Evolutionary conservation across 306 rosid genomes (phyloP), one percentile per base, ranked within the genome.

Genomic region (Pachyrhizus erosus): DNA sequence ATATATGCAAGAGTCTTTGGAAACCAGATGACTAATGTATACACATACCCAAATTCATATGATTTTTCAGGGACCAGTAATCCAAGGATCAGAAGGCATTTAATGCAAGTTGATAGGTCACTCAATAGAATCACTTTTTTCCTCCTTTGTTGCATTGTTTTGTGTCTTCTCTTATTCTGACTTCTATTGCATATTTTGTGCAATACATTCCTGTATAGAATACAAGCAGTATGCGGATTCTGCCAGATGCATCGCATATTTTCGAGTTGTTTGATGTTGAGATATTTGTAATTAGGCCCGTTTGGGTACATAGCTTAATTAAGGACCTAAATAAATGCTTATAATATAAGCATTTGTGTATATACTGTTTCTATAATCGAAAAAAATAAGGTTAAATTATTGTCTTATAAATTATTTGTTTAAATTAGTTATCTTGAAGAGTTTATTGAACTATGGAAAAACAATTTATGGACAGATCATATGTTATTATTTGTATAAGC

Each of bases 151-250:
- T 93, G 98, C 82, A 0, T 66, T 54, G 64, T 88, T 65, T 65
- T 91, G 82, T 95, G 96, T 72, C 97, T 95, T 64, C 80, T 95
- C 72, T 85, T 89, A 61, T 95, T 95, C 83, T 91, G 87, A 89
- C 2, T 33, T 20, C 11, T 70, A 20, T 80, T 57, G 9, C 60
- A 45, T 67, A 60, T 40, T 68, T 58, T 69, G 34, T 34, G 81
- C 42, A 10, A 61, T 58, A 65, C 77, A 70, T 54, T 64, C 74
- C 67, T 88, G 90, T 88, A 84, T 78, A 90, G 82, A 73, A 52
- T 68, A 78, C 20, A 65, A 77, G 73, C 52, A 65, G 34, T 15
- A 69, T 12, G 75, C 70, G 18, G 43, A 55, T 81, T 31, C 73
- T 43, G 54, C 77, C 65, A 77, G 74, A 82, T 72, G 85, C 80